A percentile compares a stretch with the other conserved stretches of the same genome.
Evolutionary conservation across 1,139 yeast genomes (phyloP).

Genomic region (Sugiyamaella grinbergsii): DNA sequence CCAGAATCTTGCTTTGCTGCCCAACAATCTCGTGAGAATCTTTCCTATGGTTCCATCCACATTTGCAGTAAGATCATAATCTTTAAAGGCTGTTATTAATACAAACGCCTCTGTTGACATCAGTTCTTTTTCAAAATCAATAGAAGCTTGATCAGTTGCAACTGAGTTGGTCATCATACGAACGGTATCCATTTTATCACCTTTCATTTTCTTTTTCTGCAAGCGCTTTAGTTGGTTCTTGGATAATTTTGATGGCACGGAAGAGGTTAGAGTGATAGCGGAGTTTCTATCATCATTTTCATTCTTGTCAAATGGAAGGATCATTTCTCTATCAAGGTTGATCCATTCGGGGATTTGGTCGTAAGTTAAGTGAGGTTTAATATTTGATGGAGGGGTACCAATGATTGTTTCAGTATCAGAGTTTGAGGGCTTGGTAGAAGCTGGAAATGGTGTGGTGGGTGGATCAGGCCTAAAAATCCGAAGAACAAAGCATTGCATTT

Average conservation of each 20-base stretch:
- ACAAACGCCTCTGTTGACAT: constrained; percentile 50
- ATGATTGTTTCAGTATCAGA: not conserved
- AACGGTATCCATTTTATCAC: constrained; percentile 24
- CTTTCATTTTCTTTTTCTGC: constrained; percentile 38
- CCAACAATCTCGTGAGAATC: constrained; percentile 39
- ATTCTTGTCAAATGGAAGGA: constrained; percentile 23
- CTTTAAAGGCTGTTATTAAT: constrained; percentile 44
- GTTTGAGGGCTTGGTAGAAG: not conserved
- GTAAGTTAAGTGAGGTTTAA: constrained; percentile 24
- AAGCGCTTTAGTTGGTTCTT: constrained; percentile 46
- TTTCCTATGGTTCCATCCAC: constrained; percentile 42
- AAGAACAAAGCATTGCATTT: constrained; percentile 45
- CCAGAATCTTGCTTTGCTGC: constrained; percentile 39
- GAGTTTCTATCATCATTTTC: constrained; percentile 11
- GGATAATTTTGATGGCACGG: constrained; percentile 33
- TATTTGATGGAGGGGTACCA: constrained; percentile 5
- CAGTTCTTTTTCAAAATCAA: constrained; percentile 42
- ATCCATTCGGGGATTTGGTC: constrained; percentile 45
- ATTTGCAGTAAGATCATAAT: constrained; percentile 47
- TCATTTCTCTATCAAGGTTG: constrained; percentile 39
- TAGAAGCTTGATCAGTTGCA: constrained; percentile 23
- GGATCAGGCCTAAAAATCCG: constrained; percentile 40
- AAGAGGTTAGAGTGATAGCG: constrained; percentile 1
- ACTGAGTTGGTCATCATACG: constrained; percentile 28
- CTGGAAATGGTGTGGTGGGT: not conserved